phyloP scores from a whole-genome alignment of 805 yeast genomes.

The Scheffersomyces coipomensis region DNA sequence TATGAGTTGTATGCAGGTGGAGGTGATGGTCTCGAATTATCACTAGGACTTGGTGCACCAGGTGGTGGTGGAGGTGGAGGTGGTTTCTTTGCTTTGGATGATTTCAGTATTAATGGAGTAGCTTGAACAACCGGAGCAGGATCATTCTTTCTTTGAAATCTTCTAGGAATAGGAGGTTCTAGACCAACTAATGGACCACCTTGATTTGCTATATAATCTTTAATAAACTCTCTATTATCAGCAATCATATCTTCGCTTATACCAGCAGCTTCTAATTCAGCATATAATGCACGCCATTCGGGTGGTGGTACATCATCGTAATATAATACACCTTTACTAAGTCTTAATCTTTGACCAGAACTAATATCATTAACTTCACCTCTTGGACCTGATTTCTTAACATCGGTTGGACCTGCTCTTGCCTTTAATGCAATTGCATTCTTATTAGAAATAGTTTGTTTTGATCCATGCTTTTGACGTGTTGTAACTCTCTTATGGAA shows the following conservation, averaged over 20 bases:
- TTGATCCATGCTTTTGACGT: constrained; percentile 81
- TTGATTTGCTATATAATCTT: constrained; percentile 68
- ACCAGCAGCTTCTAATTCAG: constrained; percentile 73
- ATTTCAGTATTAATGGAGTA: constrained; percentile 11
- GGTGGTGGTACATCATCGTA: constrained; percentile 81
- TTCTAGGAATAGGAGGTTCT: constrained; percentile 82
- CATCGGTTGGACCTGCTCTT: constrained; percentile 20
- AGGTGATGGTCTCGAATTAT: constrained; percentile 29
- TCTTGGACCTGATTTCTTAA: constrained; percentile 52
- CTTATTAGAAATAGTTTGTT: constrained; percentile 80
- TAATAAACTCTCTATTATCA: constrained; percentile 78
- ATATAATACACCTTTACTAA: constrained; percentile 59
- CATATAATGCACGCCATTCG: constrained; percentile 77
- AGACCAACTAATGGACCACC: constrained; percentile 81
- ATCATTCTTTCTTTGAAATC: constrained; percentile 22
- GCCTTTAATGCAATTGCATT: constrained; percentile 82
- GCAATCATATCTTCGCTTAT: constrained; percentile 88
- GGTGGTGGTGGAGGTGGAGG: constrained; percentile 36
- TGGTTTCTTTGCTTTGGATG: constrained; percentile 26
- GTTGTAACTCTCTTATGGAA: constrained; percentile 74
- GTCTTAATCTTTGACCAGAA: constrained; percentile 55
- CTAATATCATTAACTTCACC: constrained; percentile 54
- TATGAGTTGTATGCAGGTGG: too few species aligned
- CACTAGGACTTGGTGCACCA: not conserved
- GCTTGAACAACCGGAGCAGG: constrained; percentile 14